Conservation (phyloP, 2,329 filamentous ascomycete species). For the Fusarium haematococcum region DNA sequence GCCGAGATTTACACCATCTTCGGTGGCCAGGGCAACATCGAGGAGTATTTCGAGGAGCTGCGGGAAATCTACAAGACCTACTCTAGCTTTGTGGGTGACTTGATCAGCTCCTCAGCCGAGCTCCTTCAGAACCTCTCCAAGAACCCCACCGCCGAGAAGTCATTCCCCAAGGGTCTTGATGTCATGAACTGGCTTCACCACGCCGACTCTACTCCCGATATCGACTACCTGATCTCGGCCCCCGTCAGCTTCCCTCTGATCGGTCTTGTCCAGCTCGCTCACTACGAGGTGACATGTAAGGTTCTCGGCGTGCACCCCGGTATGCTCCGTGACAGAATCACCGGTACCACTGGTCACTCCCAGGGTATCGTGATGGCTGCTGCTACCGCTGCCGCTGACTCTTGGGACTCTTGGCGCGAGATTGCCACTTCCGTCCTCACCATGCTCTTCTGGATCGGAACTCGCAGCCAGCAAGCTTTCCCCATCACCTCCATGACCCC, state of each 20-base stretch:
- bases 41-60: constrained; percentile 99
- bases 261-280: constrained; percentile 93
- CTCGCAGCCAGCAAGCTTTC: constrained; percentile 96
- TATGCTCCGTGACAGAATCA: constrained; percentile 84
- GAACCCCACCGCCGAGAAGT: constrained; percentile 89
- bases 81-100: constrained; percentile 87
- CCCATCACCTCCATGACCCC: constrained; percentile 94
- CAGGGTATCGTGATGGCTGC: constrained; percentile 96
- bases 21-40: constrained; percentile 97
- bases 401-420: constrained; percentile 92
- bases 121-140: constrained; percentile 87
- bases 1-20: constrained; percentile 94
- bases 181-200: constrained; percentile 93
- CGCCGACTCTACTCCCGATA: constrained; percentile 89
- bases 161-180: constrained; percentile 97
- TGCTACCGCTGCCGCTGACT: constrained; percentile 88
- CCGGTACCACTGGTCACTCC: constrained; percentile 93
- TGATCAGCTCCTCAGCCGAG: constrained; percentile 84
- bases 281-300: constrained; percentile 95
- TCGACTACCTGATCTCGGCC: constrained; percentile 93
- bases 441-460: constrained; percentile 98
- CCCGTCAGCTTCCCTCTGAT: constrained; percentile 97
- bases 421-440: constrained; percentile 84
- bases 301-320: constrained; percentile 91
- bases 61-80: constrained; percentile 93